A percentile compares a stretch with the other conserved stretches of the same genome.
These are phyloP conservation scores for Saccharomycopsis sp. DNA, from an alignment of 805 yeast genomes.

Conservation along the genomic window DNA sequence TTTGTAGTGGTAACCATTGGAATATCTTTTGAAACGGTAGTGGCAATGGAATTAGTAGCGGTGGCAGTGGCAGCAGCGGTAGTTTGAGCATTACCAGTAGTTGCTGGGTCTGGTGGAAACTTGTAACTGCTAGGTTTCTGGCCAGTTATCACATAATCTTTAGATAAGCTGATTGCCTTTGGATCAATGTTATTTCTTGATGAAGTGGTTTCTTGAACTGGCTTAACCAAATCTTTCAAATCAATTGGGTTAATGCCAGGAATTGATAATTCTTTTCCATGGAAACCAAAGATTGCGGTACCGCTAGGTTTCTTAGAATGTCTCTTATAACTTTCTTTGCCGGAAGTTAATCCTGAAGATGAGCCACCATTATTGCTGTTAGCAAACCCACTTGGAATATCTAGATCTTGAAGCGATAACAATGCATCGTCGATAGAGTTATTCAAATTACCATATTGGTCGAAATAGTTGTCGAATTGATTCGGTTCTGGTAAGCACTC, in stretches of 20 bases:
- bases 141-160: constrained; percentile 45
- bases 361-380: constrained; percentile 26
- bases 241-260: constrained; percentile 35
- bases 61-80: constrained; percentile 1
- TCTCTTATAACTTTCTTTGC: constrained; percentile 22
- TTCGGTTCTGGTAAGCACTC: neutral
- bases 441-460: neutral
- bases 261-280: constrained; percentile 54
- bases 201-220: constrained; percentile 14
- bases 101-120: constrained; percentile 39
- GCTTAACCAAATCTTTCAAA: constrained; percentile 6
- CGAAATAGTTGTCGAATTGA: constrained; percentile 1
- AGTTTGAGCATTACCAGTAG: neutral
- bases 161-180: constrained; percentile 18
- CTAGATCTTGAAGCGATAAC: constrained; percentile 22
- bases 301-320: constrained; percentile 68
- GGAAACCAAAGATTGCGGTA: constrained; percentile 76
- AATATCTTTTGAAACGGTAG: constrained; percentile 6
- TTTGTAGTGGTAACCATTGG: constrained; percentile 7
- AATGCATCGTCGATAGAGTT: constrained; percentile 13
- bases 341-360: too few species aligned
- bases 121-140: constrained; percentile 43
- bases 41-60: constrained; percentile 7
- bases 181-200: constrained; percentile 21
- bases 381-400: constrained; percentile 28